phyloP scores from a whole-genome alignment of 306 rosid species.

The Quercus aquifolioides region DNA sequence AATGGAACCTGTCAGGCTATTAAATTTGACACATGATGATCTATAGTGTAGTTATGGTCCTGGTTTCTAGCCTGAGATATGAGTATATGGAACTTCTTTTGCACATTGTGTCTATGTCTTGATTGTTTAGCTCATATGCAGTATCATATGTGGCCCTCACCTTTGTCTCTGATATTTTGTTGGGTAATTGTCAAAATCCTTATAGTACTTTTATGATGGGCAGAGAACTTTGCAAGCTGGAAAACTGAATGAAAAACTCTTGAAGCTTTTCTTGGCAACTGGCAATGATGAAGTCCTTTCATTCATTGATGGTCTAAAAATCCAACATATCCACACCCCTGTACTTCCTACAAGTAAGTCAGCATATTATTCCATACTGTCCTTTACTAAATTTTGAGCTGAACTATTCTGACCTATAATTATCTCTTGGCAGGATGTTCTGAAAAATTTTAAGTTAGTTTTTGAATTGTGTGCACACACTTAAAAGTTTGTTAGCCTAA shows the following conservation, averaged over 20 bases:
- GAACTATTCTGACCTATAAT: slow-evolving; percentile 25
- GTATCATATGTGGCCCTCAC: background rate
- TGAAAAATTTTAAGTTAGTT: slow-evolving; percentile 51
- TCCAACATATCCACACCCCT: slow-evolving; percentile 64
- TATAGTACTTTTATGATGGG: slow-evolving; percentile 14
- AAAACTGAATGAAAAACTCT: slow-evolving; percentile 80
- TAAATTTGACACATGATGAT: background rate
- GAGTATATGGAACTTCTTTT: background rate
- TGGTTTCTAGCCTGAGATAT: background rate
- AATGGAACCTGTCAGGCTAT: background rate
- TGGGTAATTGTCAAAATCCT: background rate
- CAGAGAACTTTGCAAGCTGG: slow-evolving; percentile 91
- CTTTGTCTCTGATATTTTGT: slow-evolving; percentile 7
- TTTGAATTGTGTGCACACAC: slow-evolving; percentile 14
- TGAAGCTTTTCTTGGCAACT: slow-evolving; percentile 71
- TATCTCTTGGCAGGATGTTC: slow-evolving; percentile 70
- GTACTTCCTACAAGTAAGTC: slow-evolving; percentile 96
- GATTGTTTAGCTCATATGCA: background rate
- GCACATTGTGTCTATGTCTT: background rate
- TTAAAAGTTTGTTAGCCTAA: slow-evolving; percentile 19
- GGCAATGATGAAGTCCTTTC: slow-evolving; percentile 91
- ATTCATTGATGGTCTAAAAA: slow-evolving; percentile 66
- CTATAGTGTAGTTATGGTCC: background rate
- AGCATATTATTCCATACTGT: slow-evolving; percentile 12
- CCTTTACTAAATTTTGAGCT: background rate